These are phyloP conservation scores for Penicillium hordei DNA, from an alignment of 2,329 filamentous ascomycete genomes.

Conservation along the genomic window DNA sequence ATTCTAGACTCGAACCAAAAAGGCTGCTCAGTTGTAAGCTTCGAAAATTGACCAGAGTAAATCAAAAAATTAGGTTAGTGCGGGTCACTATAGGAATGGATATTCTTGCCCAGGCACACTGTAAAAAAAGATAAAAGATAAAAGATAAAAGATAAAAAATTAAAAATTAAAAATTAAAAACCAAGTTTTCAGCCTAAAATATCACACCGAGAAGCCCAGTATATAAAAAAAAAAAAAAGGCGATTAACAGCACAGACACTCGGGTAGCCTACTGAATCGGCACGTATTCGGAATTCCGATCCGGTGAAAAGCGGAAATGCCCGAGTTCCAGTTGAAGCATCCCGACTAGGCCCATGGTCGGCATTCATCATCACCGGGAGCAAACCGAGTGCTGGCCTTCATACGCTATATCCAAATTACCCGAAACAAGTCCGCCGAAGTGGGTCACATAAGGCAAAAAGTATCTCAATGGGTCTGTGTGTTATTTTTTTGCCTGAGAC, in stretches of 20 bases:
- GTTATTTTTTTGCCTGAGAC: background rate
- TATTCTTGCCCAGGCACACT: no score
- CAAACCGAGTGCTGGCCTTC: constrained; percentile 15
- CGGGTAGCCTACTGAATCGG: constrained; percentile 17
- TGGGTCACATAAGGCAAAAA: background rate
- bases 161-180: background rate
- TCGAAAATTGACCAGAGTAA: background rate
- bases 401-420: background rate
- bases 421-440: background rate
- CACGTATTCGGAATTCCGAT: constrained; percentile 22
- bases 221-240: background rate
- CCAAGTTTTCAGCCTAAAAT: background rate
- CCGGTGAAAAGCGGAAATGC: constrained; percentile 24
- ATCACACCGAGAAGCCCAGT: constrained; percentile 5
- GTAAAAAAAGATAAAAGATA: no score
- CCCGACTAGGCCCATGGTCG: constrained; percentile 21
- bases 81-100: background rate
- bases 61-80: background rate
- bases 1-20: background rate
- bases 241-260: constrained; percentile 6
- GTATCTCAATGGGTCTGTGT: background rate
- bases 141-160: no score
- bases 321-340: constrained; percentile 17
- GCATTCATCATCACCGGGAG: background rate
- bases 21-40: background rate